A percentile compares a stretch with the other conserved stretches of the same genome.
phyloP scores from a whole-genome alignment of 2,329 filamentous ascomycete genomes.

The Aschersonia sp. region DNA sequence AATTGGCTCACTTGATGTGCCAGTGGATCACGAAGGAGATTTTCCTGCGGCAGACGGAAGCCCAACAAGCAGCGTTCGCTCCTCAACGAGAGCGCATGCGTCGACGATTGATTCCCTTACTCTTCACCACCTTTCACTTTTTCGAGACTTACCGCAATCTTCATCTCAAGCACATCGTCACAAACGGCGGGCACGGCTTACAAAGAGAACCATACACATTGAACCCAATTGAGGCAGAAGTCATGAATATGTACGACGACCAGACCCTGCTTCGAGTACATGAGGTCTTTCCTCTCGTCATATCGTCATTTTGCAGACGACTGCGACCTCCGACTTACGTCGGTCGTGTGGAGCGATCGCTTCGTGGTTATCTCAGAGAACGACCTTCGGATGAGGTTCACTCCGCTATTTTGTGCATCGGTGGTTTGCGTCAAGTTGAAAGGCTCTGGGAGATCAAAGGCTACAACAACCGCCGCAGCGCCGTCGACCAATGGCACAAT shows the following conservation, averaged over 20 bases:
- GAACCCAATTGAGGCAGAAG: conserved; percentile 46
- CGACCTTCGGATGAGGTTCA: conserved; percentile 49
- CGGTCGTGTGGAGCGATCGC: conserved; percentile 44
- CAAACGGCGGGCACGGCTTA: conserved; percentile 36
- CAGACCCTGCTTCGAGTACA: conserved; percentile 47
- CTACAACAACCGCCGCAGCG: conserved; percentile 43
- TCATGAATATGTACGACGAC: conserved; percentile 52
- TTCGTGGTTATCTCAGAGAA: conserved; percentile 49
- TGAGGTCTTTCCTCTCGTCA: conserved; percentile 48
- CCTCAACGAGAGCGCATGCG: conserved; percentile 50
- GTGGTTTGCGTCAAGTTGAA: conserved; percentile 48
- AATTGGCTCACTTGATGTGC: conserved; percentile 46
- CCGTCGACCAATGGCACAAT: conserved; percentile 46
- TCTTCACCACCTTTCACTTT: conserved; percentile 54
- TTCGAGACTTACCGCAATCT: conserved; percentile 49
- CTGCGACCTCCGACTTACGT: conserved; percentile 50
- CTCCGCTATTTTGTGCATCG: conserved; percentile 43
- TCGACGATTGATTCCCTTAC: conserved; percentile 44
- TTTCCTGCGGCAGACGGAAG: conserved; percentile 42
- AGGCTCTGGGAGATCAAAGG: conserved; percentile 52
- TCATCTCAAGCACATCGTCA: conserved; percentile 40
- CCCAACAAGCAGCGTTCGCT: conserved; percentile 40
- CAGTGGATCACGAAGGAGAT: conserved; percentile 53
- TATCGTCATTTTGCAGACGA: conserved; percentile 49
- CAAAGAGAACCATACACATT: conserved; percentile 38